Percentiles rank a stretch among this genome's conserved stretches.
phyloP scores from a whole-genome alignment of 371 early-diverging fungal genomes.

The Mucor lusitanicus region DNA sequence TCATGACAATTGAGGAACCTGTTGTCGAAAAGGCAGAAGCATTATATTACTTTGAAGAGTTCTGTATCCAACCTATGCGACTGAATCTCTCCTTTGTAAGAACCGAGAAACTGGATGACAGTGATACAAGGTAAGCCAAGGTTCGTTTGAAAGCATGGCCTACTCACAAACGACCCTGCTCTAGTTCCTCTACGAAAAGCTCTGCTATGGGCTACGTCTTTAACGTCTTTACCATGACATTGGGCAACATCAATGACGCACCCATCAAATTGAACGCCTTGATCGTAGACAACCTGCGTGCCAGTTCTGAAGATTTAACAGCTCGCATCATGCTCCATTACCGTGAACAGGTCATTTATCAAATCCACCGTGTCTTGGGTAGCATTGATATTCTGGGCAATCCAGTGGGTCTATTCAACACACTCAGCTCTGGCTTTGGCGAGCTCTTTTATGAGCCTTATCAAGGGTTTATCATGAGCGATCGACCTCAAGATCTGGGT shows the following conservation, averaged over 20 bases:
- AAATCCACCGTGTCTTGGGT: constrained; percentile 85
- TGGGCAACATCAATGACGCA: constrained; percentile 90
- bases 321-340: constrained; percentile 62
- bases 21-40: constrained; percentile 52
- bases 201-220: constrained; percentile 53
- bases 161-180: no score
- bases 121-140: constrained; percentile 31
- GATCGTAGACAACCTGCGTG: constrained; percentile 77
- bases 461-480: constrained; percentile 88
- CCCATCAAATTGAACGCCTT: constrained; percentile 83
- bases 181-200: constrained; percentile 21
- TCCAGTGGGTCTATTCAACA: constrained; percentile 88
- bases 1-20: constrained; percentile 57
- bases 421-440: constrained; percentile 80
- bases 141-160: no score
- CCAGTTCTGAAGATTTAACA: constrained; percentile 52
- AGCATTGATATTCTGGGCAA: constrained; percentile 91
- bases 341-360: constrained; percentile 74
- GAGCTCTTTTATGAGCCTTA: constrained; percentile 92
- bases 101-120: constrained; percentile 58
- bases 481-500: constrained; percentile 86
- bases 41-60: constrained; percentile 85
- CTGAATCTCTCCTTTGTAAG: constrained; percentile 82
- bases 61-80: constrained; percentile 87
- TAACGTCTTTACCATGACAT: constrained; percentile 86